Evolutionary conservation across 1,284 basidiomycete genomes (phyloP), one percentile per base, ranked within the genome.

Genomic region (Moesziomyces aphidis): DNA sequence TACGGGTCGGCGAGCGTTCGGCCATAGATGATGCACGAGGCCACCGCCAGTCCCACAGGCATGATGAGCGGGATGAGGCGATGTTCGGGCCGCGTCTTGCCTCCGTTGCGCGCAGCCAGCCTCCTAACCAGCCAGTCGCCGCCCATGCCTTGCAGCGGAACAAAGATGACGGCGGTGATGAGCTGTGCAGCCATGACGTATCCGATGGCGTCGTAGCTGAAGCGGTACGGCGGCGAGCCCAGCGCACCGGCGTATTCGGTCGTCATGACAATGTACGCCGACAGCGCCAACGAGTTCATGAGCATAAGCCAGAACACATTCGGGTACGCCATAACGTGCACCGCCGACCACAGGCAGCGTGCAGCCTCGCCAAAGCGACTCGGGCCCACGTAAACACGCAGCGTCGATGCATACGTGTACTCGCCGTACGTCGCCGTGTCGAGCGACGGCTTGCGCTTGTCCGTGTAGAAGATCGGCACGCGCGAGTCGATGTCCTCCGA

Each of bases 391-490:
- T 21, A 52, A 9, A 52, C 50, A 11, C 50, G 50, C 50, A 52
- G 50, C 21, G 50, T 52, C 50, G 50, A 52, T 4, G 28, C 26
- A 34, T 42, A 52, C 36, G 50, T 52, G 15, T 28, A 28, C 13
- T 43, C 42, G 51, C 51, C 51, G 42, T 53, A 53, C 15, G 51
- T 53, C 19, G 42, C 42, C n/a, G 36, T 44, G 39, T 53, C 51
- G 39, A 53, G 39, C 23, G 19, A 13, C 7, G 51, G 51, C 51
- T 53, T 53, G 51, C 51, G 51, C 51, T 53, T 53, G 51, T 53
- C 51, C 23, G 51, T 53, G 51, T 53, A 53, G 23, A 53, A 53
- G 51, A 53, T 42, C 3, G 51, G 23, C 11, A 53, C 42, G 51
- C 42, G 17, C 10, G 39, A 19, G 39, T 53, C 42, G 22, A 53